Percentiles rank a stretch among this genome's conserved stretches.
These are phyloP conservation scores for Fusarium clavum DNA, from an alignment of 2,329 filamentous ascomycete species.

Conservation along the genomic window DNA sequence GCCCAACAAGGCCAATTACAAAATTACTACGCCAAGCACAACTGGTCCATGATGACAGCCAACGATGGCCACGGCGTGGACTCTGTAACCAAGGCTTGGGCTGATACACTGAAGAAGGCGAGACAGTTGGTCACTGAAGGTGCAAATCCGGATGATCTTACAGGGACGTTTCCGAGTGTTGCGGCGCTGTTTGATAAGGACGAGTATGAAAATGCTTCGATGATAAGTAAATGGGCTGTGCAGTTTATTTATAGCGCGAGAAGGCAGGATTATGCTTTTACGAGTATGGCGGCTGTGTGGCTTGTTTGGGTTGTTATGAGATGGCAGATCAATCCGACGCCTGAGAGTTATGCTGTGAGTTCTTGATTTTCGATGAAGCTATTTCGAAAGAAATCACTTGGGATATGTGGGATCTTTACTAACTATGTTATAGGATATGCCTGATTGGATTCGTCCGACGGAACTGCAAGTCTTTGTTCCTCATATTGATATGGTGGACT, in stretches of 20 bases:
- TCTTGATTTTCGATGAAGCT: not conserved
- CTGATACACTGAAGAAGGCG: slow-evolving; percentile 22
- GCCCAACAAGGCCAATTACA: slow-evolving; percentile 13
- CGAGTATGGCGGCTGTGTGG: slow-evolving; percentile 20
- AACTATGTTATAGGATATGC: slow-evolving; percentile 5
- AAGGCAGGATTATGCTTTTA: slow-evolving; percentile 13
- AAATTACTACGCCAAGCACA: slow-evolving; percentile 28
- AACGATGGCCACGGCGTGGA: slow-evolving; percentile 16
- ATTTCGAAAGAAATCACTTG: accelerated
- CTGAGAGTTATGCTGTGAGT: slow-evolving; percentile 22
- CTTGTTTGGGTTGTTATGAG: slow-evolving; percentile 15
- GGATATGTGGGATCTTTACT: not conserved
- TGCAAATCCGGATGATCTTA: slow-evolving; percentile 10
- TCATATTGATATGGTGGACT: slow-evolving; percentile 23
- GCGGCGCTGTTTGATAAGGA: slow-evolving; percentile 22
- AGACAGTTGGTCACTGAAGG: slow-evolving; percentile 14
- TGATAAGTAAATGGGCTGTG: slow-evolving; percentile 36
- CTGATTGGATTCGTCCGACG: slow-evolving; percentile 15
- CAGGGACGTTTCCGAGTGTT: slow-evolving; percentile 16
- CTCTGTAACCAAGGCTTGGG: slow-evolving; percentile 26
- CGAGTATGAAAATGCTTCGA: slow-evolving; percentile 17
- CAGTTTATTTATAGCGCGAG: slow-evolving; percentile 27
- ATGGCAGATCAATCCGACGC: slow-evolving; percentile 25
- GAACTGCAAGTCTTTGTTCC: slow-evolving; percentile 24
- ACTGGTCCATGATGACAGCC: slow-evolving; percentile 30